Percentiles rank a stretch among this genome's conserved stretches.
phyloP scores from a whole-genome alignment of 2,329 filamentous ascomycete species.

The Clarireedia monteithiana region DNA sequence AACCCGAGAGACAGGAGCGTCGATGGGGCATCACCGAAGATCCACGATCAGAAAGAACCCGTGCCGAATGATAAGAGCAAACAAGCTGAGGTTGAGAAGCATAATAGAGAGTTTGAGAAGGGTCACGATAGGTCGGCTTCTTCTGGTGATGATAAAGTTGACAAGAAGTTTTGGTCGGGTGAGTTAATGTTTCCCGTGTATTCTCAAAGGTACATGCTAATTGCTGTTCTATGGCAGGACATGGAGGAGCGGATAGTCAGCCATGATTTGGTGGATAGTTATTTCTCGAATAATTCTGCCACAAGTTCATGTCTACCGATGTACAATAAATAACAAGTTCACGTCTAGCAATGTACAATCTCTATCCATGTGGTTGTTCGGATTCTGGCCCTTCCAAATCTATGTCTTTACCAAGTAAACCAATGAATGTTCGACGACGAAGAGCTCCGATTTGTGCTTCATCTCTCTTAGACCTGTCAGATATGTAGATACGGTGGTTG shows the following conservation, averaged over 20 bases:
- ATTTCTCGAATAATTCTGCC: neutral
- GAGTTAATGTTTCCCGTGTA: neutral
- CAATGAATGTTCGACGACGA: no score
- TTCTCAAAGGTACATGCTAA: neutral
- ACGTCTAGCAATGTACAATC: no score
- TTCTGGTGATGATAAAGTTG: slow-evolving; percentile 42
- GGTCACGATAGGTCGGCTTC: slow-evolving; percentile 40
- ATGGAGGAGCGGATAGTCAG: neutral
- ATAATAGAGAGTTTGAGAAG: slow-evolving; percentile 50
- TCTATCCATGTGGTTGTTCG: no score
- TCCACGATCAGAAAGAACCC: slow-evolving; percentile 17
- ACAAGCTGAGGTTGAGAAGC: slow-evolving; percentile 47
- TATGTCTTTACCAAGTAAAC: no score
- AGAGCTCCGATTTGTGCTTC: no score
- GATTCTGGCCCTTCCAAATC: no score
- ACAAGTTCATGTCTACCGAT: no score
- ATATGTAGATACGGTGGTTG: no score
- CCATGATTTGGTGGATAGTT: neutral
- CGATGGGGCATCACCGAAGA: slow-evolving; percentile 13
- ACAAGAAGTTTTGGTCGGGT: slow-evolving; percentile 47
- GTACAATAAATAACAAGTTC: no score
- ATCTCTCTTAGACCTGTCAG: no score
- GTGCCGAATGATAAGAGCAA: slow-evolving; percentile 34
- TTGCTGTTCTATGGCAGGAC: neutral
- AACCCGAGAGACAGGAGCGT: neutral